Evolutionary conservation across 2,329 filamentous ascomycete genomes (phyloP), one percentile per base, ranked within the genome.

Genomic region (Exophiala oligosperma): DNA sequence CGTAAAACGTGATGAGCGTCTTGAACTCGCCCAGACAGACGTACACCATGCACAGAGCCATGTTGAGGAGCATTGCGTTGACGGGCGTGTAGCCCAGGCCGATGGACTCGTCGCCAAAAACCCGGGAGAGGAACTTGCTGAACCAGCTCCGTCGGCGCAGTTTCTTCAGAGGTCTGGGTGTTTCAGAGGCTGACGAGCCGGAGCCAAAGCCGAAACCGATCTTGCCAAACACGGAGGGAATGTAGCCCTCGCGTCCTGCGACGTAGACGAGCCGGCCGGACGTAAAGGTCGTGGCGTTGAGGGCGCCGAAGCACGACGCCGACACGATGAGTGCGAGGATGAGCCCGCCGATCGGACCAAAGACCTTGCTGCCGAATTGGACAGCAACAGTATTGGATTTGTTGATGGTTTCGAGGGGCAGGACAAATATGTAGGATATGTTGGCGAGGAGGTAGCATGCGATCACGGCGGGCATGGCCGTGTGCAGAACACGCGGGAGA

Each of bases 281-380:
- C 23, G 94, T 99, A 71, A 99, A 99, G 0, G 91, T 92, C 1
- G 91, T 92, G 14, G 92, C 93, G 76, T 97, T 99, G 54, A 99
- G 82, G 0, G 94, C 91, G 61, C 94, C 94, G 67, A 99, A 93
- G 75, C 94, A 99, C 52, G 90, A 95, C 38, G 90, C 91, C 52
- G 88, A 89, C 48, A 99, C 94, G 50, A 96, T 86, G 26, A 99
- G 82, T 0, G 94, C 93, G 57, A 99, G 85, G 37, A 96, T 75
- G 21, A 97, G 80, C 1, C 91, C 87, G 44, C 94, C 94, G 2
- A 88, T 77, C 1, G 89, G 84, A 1, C 94, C 94, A 70, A 97
- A 96, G 35, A 97, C 92, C 71, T 93, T 88, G 63, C 83, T 83
- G 47, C 94, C 94, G 70, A 99, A 99, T 64, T 92, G 86, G 24